Evolutionary conservation across 345 rosid species (phyloP), one percentile per base, ranked within the genome.

Genomic region (Cardamine resedifolia): DNA sequence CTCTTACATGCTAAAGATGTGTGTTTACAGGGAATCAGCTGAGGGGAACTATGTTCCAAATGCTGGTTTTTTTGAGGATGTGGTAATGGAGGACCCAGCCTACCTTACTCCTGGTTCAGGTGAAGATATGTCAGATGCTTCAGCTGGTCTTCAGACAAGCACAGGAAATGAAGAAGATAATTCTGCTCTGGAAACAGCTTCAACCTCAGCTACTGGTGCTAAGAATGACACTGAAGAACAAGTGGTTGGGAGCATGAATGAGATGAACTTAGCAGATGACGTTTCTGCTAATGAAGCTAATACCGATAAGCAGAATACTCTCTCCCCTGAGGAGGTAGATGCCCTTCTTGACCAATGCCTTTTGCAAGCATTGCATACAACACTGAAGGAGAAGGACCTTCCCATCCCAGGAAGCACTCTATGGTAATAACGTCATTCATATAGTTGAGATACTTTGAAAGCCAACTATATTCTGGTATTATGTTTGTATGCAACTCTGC

Each of bases 371-470:
- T 82, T 95, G 81, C 87, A 90, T 76, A 84, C 85, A 21, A 88
- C 96, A 41, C 82, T 91, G 0, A 91, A 91, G 73, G 99, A 90
- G 43, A 95, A 90, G 75, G 97, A 95, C 78, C 92, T 95, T 57
- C 97, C 97, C 30, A 77, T 95, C 76, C 96, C 97, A 39, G 99
- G 99, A 72, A 95, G 99, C 81, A 86, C 96, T 28, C 76, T 95
- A 18, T 95, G 97, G 99, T 95, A 82, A 76, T 79, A 53, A 67
- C 56, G 39, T 34, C 41, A 31, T 39, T 70, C 8, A 53, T 23
- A 52, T 64, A 16, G 45, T 67, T 66, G 30, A 28, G 28, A 61
- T 31, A n/a, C 9, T 27, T 45, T 7, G 11, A 58, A 9, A 59
- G 1, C 63, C 15, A 11, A 16, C 74, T 43, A 30, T 73, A 10